Conservation (phyloP, 2,329 filamentous ascomycete species). For the Colletotrichum zoysiae region DNA sequence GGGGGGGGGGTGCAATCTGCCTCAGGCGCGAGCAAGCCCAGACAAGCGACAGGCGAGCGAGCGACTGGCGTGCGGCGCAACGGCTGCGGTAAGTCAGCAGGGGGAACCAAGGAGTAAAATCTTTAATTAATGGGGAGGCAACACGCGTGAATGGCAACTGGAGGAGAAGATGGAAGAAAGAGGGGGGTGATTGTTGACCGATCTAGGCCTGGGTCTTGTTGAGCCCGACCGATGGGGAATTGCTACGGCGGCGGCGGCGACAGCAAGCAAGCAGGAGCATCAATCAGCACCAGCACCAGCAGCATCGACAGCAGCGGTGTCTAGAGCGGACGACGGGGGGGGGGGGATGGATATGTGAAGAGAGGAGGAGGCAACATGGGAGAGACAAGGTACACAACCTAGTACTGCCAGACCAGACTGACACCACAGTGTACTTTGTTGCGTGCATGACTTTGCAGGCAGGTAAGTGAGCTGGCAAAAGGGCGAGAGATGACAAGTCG, state of each 20-base stretch:
- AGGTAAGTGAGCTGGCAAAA: constrained; percentile 21
- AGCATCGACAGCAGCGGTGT: background rate
- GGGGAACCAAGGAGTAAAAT: constrained; percentile 20
- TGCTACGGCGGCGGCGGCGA: constrained; percentile 3
- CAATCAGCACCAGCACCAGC: background rate
- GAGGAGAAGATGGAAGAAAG: constrained; percentile 1
- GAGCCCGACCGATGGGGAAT: constrained; percentile 39
- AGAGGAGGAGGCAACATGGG: constrained; percentile 38
- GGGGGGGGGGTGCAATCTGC: constrained; percentile 2
- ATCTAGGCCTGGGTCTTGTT: constrained; percentile 34
- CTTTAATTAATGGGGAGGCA: constrained; percentile 28
- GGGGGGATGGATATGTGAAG: background rate
- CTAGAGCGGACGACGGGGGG: background rate
- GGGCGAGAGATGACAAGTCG: constrained; percentile 31
- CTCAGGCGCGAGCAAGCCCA: constrained; percentile 30
- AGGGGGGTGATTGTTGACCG: constrained; percentile 29
- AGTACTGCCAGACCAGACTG: constrained; percentile 16
- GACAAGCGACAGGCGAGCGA: constrained; percentile 22
- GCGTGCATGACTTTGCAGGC: constrained; percentile 33
- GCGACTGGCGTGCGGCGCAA: constrained; percentile 23
- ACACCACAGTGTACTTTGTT: constrained; percentile 34
- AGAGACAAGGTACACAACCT: constrained; percentile 26
- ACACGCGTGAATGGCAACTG: constrained; percentile 11
- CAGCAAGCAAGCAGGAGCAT: background rate
- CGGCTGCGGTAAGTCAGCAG: constrained; percentile 22